Base-by-base conservation (phyloP, 2,329 filamentous ascomycete genomes). In the Pezicula neosporulosa region DNA sequence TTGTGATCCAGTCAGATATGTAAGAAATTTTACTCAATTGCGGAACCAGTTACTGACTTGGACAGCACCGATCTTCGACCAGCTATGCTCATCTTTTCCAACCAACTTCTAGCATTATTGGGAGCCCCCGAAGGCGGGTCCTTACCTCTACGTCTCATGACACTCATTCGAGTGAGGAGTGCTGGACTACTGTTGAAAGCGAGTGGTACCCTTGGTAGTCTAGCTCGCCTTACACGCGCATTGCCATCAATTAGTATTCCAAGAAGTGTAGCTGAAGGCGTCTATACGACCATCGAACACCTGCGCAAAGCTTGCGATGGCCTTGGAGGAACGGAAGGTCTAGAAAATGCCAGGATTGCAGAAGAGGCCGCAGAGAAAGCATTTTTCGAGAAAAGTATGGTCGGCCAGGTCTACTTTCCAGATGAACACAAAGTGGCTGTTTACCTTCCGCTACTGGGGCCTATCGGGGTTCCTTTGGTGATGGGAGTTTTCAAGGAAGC, bases 361-460 rank as follows among this genome's bases (percentile, higher is more conserved):
- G 92, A 97, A 70, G 81, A 83, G 3, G 90, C 95, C 66, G 93
- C 91, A 0, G 94, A 99, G 68, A 85, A 87, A 54, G 93, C 93
- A 0, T 99, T 99, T 70, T 99, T 99, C 61, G 94, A 99, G 71
- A 96, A 96, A 72, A 96, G 89, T 65, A 99, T 99, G 94, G 94
- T 99, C 12, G 94, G 92, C 0, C 94, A 97, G 72, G 86, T 97
- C 2, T 99, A 97, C 70, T 99, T 99, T 69, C 94, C 94, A 0
- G 94, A 99, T 65, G 94, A 99, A 72, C 94, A 99, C 70, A 99
- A 97, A 70, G 83, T 99, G 21, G 94, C 94, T 0, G 94, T 99
- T 1, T 99, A 99, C 67, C 72, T 99, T 61, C 94, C 94, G 1
- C 73, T 99, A 10, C 72, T 99, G 38, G 94, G 94, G 0, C 94